These are phyloP conservation scores for Fonsecaea monophora DNA, from an alignment of 2,329 filamentous ascomycete species.

Conservation along the genomic window DNA sequence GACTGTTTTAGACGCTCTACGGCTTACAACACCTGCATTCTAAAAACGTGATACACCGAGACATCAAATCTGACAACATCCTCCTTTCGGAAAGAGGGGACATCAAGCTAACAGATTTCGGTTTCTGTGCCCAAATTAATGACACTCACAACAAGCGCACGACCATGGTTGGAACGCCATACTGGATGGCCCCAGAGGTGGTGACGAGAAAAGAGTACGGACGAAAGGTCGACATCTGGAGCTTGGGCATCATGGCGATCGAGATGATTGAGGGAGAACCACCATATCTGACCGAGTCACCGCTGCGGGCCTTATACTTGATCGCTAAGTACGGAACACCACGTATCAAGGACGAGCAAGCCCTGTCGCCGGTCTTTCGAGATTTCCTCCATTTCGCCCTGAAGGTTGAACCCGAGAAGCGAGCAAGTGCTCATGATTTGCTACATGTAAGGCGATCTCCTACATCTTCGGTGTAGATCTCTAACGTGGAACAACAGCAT, in stretches of 20 bases:
- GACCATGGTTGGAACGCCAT: constrained; percentile 98
- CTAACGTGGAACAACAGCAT: constrained; percentile 60
- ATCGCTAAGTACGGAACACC: constrained; percentile 98
- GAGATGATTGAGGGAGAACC: constrained; percentile 99
- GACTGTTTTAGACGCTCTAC: constrained; percentile 69
- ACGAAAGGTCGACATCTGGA: constrained; percentile 98
- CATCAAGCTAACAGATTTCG: constrained; percentile 98
- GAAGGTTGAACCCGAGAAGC: constrained; percentile 96
- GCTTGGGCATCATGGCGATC: constrained; percentile 97
- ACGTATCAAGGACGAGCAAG: constrained; percentile 94
- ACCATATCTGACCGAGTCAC: constrained; percentile 93
- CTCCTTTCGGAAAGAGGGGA: constrained; percentile 90
- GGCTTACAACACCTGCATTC: constrained; percentile 95
- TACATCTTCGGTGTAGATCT: neutral
- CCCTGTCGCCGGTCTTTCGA: constrained; percentile 92
- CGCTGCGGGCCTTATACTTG: constrained; percentile 87
- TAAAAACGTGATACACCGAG: constrained; percentile 96
- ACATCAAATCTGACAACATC: constrained; percentile 99
- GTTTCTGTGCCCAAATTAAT: constrained; percentile 98
- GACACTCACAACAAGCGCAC: constrained; percentile 96
- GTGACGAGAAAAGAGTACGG: constrained; percentile 98
- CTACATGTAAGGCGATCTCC: constrained; percentile 72
- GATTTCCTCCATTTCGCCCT: constrained; percentile 93
- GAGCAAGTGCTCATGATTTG: constrained; percentile 91
- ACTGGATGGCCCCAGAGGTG: constrained; percentile 99